A percentile compares a stretch with the other conserved stretches of the same genome.
These are phyloP conservation scores for Silybum marianum DNA, from an alignment of 129 eudicot species.

Conservation along the genomic window DNA sequence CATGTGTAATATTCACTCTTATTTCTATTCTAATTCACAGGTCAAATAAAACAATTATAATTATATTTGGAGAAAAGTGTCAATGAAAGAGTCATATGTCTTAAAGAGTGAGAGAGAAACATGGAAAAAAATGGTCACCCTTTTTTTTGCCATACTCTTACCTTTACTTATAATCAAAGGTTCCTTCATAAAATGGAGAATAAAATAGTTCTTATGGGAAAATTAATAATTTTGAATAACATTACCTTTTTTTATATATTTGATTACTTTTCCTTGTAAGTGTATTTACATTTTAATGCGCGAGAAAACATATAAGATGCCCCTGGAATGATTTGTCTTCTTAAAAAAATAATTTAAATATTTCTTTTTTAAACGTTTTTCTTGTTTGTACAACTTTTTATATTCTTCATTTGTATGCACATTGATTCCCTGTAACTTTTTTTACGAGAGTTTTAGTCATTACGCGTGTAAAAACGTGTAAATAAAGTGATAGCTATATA, in stretches of 20 bases:
- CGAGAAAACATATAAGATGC: no score
- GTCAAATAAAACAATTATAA: no score
- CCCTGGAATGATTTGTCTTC: neutral
- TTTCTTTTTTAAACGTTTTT: no score
- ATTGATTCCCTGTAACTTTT: neutral
- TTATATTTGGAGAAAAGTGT: no score
- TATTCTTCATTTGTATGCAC: neutral
- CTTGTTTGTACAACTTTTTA: neutral
- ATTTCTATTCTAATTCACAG: no score
- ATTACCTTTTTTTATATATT: neutral
- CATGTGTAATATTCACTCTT: no score
- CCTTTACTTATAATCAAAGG: constrained; percentile 31
- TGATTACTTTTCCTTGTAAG: neutral
- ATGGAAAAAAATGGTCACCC: neutral
- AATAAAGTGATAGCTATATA: neutral
- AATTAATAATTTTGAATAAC: constrained; percentile 7
- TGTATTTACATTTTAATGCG: neutral
- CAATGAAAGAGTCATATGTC: no score
- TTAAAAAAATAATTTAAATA: no score
- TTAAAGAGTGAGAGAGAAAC: neutral
- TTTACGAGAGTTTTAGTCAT: no score
- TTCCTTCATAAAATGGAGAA: constrained; percentile 10
- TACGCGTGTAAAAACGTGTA: neutral
- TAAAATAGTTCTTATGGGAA: neutral
- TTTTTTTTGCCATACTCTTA: neutral